Evolutionary conservation across 345 rosid species (phyloP).

Genomic region (Eucalyptus sp.): DNA sequence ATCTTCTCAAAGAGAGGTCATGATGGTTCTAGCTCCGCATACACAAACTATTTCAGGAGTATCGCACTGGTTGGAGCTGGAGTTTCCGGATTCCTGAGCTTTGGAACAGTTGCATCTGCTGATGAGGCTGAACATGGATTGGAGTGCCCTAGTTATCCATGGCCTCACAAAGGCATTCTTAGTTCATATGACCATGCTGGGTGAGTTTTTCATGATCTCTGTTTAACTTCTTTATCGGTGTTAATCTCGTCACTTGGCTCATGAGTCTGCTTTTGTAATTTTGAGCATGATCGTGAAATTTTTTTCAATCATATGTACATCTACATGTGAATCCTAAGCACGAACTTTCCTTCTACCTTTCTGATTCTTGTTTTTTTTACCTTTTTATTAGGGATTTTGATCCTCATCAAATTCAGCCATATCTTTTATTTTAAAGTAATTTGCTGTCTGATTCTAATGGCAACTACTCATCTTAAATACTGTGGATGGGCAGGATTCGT

Average conservation of each 20-base stretch:
- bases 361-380: neutral
- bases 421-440: neutral
- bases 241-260: neutral
- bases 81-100: constrained; percentile 69
- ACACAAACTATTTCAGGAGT: constrained; percentile 22
- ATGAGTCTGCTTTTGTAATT: neutral
- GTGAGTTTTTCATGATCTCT: constrained; percentile 37
- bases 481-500: constrained; percentile 67
- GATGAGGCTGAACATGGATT: constrained; percentile 99
- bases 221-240: neutral
- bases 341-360: neutral
- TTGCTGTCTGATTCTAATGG: neutral
- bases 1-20: constrained; percentile 17
- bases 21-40: constrained; percentile 14
- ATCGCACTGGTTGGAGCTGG: constrained; percentile 85
- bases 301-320: neutral
- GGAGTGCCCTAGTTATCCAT: constrained; percentile 77
- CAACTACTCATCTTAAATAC: neutral
- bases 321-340: neutral
- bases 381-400: neutral
- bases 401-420: neutral
- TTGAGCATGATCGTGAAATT: neutral
- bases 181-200: constrained; percentile 99
- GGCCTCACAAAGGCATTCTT: constrained; percentile 98
- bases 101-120: constrained; percentile 77